These are phyloP conservation scores for Lumnitzera littorea DNA, from an alignment of 345 rosid genomes.

Conservation along the genomic window DNA sequence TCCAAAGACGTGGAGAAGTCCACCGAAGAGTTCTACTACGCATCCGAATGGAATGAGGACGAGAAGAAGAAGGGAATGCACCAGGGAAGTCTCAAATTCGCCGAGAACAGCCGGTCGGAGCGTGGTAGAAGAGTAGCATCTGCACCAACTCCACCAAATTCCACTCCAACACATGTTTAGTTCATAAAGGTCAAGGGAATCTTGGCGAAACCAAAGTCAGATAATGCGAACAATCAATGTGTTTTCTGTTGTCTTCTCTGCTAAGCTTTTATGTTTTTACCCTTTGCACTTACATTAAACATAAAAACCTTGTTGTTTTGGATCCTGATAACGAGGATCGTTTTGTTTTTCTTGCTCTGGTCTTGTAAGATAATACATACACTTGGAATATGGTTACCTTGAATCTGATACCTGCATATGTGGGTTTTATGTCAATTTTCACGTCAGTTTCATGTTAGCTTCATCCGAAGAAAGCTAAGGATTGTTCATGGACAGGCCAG, in stretches of 20 bases:
- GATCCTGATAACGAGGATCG: too few species aligned
- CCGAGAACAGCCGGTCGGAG: constrained; percentile 65
- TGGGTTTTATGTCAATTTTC: too few species aligned
- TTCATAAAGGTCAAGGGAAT: background rate
- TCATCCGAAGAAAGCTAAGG: too few species aligned
- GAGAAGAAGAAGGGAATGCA: constrained; percentile 57
- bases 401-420: too few species aligned
- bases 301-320: too few species aligned
- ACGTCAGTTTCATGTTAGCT: too few species aligned
- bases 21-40: constrained; percentile 52
- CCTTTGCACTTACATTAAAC: too few species aligned
- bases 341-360: too few species aligned
- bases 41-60: constrained; percentile 57
- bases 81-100: constrained; percentile 57
- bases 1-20: constrained; percentile 34
- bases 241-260: background rate
- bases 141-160: constrained; percentile 33
- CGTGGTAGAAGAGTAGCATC: constrained; percentile 47
- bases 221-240: background rate
- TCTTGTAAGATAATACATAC: too few species aligned
- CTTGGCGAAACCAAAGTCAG: background rate
- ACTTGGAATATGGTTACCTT: too few species aligned
- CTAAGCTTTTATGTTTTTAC: too few species aligned
- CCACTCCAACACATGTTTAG: constrained; percentile 46
- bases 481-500: too few species aligned